These are phyloP conservation scores for Teunomyces kruisii DNA, from an alignment of 805 yeast genomes.

Conservation along the genomic window DNA sequence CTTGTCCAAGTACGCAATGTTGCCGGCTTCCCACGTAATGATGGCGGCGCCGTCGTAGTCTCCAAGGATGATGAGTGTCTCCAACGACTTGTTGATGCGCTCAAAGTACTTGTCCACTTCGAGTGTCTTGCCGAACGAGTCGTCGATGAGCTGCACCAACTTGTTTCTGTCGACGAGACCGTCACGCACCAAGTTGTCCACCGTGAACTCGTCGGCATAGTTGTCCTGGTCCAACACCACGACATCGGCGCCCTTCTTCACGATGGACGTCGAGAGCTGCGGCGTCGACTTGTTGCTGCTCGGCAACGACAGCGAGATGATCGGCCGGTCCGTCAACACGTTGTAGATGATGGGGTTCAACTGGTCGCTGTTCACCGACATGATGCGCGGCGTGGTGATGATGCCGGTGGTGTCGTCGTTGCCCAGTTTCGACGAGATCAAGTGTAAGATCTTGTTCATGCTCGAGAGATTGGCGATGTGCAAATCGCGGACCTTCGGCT, in stretches of 20 bases:
- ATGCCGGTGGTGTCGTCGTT: constrained; percentile 66
- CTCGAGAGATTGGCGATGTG: constrained; percentile 69
- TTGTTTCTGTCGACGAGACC: constrained; percentile 52
- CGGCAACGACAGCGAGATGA: constrained; percentile 88
- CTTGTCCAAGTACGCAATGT: constrained; percentile 83
- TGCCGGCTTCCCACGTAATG: constrained; percentile 70
- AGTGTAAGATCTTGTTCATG: constrained; percentile 56
- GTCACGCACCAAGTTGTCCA: constrained; percentile 35
- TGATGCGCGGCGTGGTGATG: constrained; percentile 80
- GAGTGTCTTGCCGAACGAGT: constrained; percentile 73
- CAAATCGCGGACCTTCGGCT: constrained; percentile 43
- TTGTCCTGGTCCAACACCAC: constrained; percentile 34
- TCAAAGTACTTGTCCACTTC: constrained; percentile 63
- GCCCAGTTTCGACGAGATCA: constrained; percentile 43
- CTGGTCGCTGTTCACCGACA: constrained; percentile 51
- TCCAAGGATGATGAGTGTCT: constrained; percentile 82
- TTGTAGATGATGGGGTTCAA: constrained; percentile 89
- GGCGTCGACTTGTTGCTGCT: constrained; percentile 55
- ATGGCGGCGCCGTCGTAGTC: constrained; percentile 96
- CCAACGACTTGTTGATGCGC: constrained; percentile 64
- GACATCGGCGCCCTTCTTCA: constrained; percentile 73
- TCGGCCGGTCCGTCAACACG: constrained; percentile 85
- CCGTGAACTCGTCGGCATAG: constrained; percentile 37
- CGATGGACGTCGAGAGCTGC: constrained; percentile 69
- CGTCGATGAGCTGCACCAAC: constrained; percentile 64